phyloP scores from a whole-genome alignment of 768 basidiomycete genomes.

The Naganishia antarctica region DNA sequence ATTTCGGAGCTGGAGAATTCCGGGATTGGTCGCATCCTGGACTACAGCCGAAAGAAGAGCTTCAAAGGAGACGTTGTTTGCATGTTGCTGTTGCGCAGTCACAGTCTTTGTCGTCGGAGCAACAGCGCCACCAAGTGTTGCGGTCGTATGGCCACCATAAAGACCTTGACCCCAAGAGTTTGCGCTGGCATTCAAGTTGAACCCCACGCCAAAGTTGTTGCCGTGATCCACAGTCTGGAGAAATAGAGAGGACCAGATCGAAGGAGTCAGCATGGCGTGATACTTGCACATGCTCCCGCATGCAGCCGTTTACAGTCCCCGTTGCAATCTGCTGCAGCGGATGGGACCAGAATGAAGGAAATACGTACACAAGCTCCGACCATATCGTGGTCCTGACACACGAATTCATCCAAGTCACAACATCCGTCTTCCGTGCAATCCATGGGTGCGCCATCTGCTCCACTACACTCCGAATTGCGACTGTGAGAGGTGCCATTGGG shows the following conservation, averaged over 20 bases:
- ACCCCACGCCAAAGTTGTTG: not conserved
- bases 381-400: constrained; percentile 13
- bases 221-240: constrained; percentile 2
- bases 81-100: not conserved
- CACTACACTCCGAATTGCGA: too few relatives aligned
- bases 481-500: not conserved
- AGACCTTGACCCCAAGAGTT: not conserved
- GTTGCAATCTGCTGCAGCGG: not conserved
- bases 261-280: not conserved
- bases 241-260: not conserved
- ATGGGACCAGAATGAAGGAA: too few relatives aligned
- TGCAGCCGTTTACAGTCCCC: not conserved
- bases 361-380: constrained; percentile 11
- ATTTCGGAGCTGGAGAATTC: not conserved
- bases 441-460: not conserved
- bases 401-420: constrained; percentile 8
- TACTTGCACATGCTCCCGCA: too few relatives aligned
- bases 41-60: constrained; percentile 12
- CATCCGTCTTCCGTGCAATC: constrained; percentile 13
- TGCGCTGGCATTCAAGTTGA: constrained; percentile 6
- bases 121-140: too few relatives aligned
- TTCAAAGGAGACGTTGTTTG: constrained; percentile 7
- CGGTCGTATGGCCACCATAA: too few relatives aligned
- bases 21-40: constrained; percentile 1
- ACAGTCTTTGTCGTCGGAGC: not conserved